phyloP scores from a whole-genome alignment of 2,329 filamentous ascomycete genomes.

The Rhynchosporium graminicola region DNA sequence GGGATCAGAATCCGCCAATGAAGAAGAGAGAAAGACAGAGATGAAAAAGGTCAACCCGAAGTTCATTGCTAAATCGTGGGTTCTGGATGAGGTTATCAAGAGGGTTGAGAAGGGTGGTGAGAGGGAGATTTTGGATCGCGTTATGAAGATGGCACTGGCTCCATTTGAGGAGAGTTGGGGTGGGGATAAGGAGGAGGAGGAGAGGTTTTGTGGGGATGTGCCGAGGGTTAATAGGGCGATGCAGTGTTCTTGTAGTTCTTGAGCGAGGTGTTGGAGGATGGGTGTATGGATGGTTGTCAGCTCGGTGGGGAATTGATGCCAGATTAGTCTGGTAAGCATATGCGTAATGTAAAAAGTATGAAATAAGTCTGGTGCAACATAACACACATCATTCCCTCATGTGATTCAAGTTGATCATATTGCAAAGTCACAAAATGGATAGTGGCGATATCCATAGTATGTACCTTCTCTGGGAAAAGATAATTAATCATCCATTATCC shows the following conservation, averaged over 20 bases:
- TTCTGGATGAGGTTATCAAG: conserved; percentile 89
- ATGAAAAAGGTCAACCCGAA: conserved; percentile 93
- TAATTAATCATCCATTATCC: too few relatives aligned
- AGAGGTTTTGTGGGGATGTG: conserved; percentile 82
- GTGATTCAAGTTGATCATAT: too few relatives aligned
- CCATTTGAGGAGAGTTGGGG: conserved; percentile 84
- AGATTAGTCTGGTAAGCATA: too few relatives aligned
- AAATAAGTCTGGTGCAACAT: too few relatives aligned
- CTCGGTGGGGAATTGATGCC: too few relatives aligned
- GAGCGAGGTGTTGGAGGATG: too few relatives aligned
- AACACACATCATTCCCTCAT: too few relatives aligned
- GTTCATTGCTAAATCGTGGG: conserved; percentile 88
- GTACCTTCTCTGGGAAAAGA: too few relatives aligned
- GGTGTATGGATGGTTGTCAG: too few relatives aligned
- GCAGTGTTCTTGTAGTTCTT: conserved; percentile 96
- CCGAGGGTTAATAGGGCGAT: conserved; percentile 75
- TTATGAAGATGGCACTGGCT: conserved; percentile 80
- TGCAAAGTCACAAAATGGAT: too few relatives aligned
- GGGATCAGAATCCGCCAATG: conserved; percentile 55
- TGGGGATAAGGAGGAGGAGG: conserved; percentile 71
- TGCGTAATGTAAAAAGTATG: too few relatives aligned
- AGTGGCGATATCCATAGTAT: too few relatives aligned
- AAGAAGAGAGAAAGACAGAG: conserved; percentile 64
- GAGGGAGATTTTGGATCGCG: conserved; percentile 70
- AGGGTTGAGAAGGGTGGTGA: conserved; percentile 84